phyloP scores from a whole-genome alignment of 768 basidiomycete species.

The Boletus subcaerulescens region DNA sequence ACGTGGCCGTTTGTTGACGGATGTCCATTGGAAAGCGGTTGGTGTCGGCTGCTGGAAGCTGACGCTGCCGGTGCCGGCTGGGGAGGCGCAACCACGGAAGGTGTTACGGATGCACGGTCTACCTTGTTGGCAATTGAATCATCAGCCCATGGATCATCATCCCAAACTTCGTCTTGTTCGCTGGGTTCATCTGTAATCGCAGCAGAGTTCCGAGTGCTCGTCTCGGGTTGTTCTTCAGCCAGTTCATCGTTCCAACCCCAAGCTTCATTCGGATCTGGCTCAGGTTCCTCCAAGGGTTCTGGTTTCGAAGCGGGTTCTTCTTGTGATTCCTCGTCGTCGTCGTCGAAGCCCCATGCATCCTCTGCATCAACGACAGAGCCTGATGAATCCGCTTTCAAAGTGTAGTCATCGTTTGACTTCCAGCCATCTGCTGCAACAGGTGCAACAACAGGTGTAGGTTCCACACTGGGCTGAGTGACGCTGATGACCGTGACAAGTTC shows the following conservation, averaged over 20 bases:
- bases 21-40: conserved; percentile 29
- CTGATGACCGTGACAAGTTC: conserved; percentile 12
- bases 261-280: conserved; percentile 50
- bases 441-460: background rate
- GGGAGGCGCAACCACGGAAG: conserved; percentile 25
- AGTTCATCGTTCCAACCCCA: conserved; percentile 72
- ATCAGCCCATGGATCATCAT: conserved; percentile 72
- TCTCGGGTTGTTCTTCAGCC: conserved; percentile 29
- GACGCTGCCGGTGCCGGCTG: conserved; percentile 37
- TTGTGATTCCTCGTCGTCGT: conserved; percentile 35
- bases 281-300: conserved; percentile 21
- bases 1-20: conserved; percentile 24
- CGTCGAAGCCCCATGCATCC: conserved; percentile 55
- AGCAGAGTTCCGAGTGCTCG: conserved; percentile 9
- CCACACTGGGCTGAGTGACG: background rate
- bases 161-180: conserved; percentile 52
- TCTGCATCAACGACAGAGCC: conserved; percentile 26
- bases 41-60: conserved; percentile 57
- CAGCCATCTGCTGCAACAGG: conserved; percentile 40
- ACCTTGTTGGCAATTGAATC: conserved; percentile 30
- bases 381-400: conserved; percentile 25
- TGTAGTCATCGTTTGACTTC: conserved; percentile 42
- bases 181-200: conserved; percentile 26
- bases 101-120: conserved; percentile 25
- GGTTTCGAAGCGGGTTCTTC: conserved; percentile 15